These are phyloP conservation scores for Candida anglica DNA, from an alignment of 805 yeast genomes.

Conservation along the genomic window DNA sequence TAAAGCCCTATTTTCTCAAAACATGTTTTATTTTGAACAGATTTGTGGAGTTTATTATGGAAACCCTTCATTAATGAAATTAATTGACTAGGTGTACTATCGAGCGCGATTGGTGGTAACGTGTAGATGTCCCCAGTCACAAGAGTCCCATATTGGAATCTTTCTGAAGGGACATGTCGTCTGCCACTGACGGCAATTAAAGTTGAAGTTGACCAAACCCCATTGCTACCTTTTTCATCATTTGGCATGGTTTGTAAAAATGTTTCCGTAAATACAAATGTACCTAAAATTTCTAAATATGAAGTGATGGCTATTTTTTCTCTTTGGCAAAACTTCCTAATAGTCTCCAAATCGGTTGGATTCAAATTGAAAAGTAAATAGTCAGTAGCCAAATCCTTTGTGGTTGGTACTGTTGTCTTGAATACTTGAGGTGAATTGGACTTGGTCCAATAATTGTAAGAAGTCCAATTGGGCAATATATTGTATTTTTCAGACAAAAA, in stretches of 20 bases:
- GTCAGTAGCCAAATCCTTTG: constrained; percentile 3
- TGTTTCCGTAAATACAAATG: constrained; percentile 11
- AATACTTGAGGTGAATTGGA: too few species aligned
- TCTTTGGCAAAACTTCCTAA: constrained; percentile 10
- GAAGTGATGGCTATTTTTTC: constrained; percentile 19
- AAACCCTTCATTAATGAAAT: constrained; percentile 1
- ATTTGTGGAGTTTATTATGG: background rate
- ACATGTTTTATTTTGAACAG: constrained; percentile 7
- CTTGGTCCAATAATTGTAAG: background rate
- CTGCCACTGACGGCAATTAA: constrained; percentile 11
- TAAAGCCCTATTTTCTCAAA: constrained; percentile 11
- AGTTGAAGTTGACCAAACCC: constrained; percentile 1
- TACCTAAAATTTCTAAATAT: constrained; percentile 11
- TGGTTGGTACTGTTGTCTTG: too few species aligned
- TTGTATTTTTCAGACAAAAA: too few species aligned
- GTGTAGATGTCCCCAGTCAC: constrained; percentile 2
- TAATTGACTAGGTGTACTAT: background rate
- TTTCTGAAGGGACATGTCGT: constrained; percentile 7
- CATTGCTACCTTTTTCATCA: background rate
- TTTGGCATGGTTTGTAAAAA: constrained; percentile 7
- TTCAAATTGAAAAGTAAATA: constrained; percentile 10
- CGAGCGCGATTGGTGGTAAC: constrained; percentile 4
- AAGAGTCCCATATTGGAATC: constrained; percentile 4
- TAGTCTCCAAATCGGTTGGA: constrained; percentile 6
- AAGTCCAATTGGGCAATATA: too few species aligned